Conservation (phyloP, 2,329 filamentous ascomycete species). For the Fusarium pseudocircinatum region DNA sequence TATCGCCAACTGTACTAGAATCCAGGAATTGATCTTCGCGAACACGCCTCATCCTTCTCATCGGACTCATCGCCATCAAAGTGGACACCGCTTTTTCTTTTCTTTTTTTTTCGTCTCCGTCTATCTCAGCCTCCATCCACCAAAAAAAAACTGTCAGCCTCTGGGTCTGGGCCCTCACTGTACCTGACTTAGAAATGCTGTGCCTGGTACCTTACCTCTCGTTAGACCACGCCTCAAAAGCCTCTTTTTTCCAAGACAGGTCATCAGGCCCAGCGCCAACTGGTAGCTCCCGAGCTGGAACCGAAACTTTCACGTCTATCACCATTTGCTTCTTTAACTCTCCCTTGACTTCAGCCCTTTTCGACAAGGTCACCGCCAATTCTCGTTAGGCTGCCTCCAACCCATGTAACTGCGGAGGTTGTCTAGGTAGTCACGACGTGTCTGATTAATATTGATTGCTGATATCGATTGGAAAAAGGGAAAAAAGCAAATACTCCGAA, state of each 20-base stretch:
- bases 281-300: conserved; percentile 25
- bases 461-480: not conserved
- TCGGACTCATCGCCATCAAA: not conserved
- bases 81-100: conserved; percentile 18
- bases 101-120: not conserved
- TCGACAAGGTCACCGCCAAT: conserved; percentile 6
- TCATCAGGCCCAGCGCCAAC: conserved; percentile 25
- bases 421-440: conserved; percentile 1
- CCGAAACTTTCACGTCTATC: conserved; percentile 4
- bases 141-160: conserved; percentile 4
- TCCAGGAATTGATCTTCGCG: not conserved
- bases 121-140: too few relatives aligned
- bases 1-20: not conserved
- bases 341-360: conserved; percentile 19
- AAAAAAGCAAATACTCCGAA: conserved; percentile 31
- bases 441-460: conserved; percentile 8
- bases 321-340: not conserved
- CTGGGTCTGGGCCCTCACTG: conserved; percentile 14
- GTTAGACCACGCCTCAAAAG: conserved; percentile 19
- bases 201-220: conserved; percentile 31
- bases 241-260: conserved; percentile 15
- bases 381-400: not conserved
- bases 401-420: conserved; percentile 12
- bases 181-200: conserved; percentile 14
- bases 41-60: not conserved